phyloP scores from a whole-genome alignment of 23 red algal species.

The Chondrus crispus region DNA sequence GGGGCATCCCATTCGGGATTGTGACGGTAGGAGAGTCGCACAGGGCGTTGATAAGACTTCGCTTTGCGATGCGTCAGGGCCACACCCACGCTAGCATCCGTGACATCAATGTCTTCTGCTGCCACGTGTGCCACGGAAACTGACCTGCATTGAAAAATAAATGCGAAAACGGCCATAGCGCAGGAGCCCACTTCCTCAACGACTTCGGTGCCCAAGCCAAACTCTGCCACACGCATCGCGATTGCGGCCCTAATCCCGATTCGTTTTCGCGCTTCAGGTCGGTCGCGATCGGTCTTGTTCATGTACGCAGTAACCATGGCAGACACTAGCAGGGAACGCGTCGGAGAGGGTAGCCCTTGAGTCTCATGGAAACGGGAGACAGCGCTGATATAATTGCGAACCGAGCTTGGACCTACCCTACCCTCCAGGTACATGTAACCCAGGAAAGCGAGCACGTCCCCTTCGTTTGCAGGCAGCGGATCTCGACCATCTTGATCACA shows the following conservation, averaged over 20 bases:
- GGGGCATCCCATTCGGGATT: no score
- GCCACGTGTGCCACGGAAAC: neutral
- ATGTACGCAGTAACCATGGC: neutral
- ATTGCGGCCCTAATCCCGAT: neutral
- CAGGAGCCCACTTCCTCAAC: neutral
- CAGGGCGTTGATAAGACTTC: neutral
- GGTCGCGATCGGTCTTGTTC: neutral
- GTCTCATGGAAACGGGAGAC: neutral
- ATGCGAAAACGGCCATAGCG: neutral
- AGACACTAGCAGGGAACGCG: neutral
- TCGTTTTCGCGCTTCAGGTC: neutral
- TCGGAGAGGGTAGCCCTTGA: neutral
- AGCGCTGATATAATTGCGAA: neutral
- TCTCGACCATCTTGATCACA: neutral
- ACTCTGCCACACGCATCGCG: neutral
- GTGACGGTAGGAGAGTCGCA: neutral
- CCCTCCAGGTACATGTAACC: neutral
- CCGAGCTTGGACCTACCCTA: neutral
- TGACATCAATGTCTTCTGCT: neutral
- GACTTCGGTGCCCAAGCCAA: neutral
- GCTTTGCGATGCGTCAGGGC: neutral
- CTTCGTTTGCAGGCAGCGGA: neutral
- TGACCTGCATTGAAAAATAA: neutral
- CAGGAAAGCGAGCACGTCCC: neutral
- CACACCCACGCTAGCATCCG: neutral